Evolutionary conservation across 768 basidiomycete species (phyloP), one percentile per base, ranked within the genome.

Genomic region (Termitomyces sp.): DNA sequence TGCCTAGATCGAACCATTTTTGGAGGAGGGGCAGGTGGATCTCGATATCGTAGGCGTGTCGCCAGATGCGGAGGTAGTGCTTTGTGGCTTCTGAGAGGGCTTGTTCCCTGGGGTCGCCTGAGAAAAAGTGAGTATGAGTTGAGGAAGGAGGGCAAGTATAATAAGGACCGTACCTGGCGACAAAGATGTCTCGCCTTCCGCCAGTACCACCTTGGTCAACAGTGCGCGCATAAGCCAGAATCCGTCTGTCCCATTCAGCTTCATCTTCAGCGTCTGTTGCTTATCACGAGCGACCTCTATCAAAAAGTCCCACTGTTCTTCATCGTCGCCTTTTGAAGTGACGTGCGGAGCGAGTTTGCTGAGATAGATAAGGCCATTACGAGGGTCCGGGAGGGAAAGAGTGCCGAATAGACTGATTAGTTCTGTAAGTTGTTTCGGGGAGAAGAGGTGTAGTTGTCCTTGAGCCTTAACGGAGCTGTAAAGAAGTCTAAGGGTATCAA

Each of bases 201-300:
- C 44, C 26, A 56, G 49, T n/a, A 64, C 64, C 24, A 68, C 65
- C 32, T 61, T 61, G 14, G 72, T 74, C 9, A 83, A 69, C 32
- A 72, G 64, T 13, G 79, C 79, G 34, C 71, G 78, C 81, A 88
- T 81, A 47, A 82, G 65, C 87, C 87, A 89, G 68, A 82, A 88
- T 48, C 76, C 74, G 65, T 88, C 85, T n/a, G 77, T 72, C 43
- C 72, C 69, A 16, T 64, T 67, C 42, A 81, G 64, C 9, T 57
- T 16, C 56, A 73, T 67, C 37, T 69, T 72, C n/a, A 71, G 57
- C 36, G 60, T 56, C 37, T 46, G 55, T 37, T 67, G 62, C 67
- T 85, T 86, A 64, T 81, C 78, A 36, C 65, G 68, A 9, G 74
- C 75, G 12, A 87, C 62, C 52, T 75, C 71, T 45, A 76, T 48